Conservation (phyloP, 148 eudicot species). For the Fagopyrum homotropicum region DNA sequence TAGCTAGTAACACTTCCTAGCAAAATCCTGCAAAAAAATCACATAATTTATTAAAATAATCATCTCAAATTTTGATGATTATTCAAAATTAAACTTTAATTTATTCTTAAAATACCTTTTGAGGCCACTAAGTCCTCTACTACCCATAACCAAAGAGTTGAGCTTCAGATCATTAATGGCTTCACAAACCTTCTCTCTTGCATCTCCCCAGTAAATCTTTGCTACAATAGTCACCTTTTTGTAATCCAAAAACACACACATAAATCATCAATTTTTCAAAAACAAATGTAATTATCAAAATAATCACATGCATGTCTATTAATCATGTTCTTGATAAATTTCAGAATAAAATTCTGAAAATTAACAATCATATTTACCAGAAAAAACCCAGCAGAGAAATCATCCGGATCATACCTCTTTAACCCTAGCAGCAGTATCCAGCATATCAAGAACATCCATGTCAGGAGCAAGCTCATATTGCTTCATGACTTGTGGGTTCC, state of each 20-base stretch:
- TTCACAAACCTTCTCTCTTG: slow-evolving; percentile 70
- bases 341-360: too few relatives aligned
- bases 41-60: too few relatives aligned
- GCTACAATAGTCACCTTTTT: slow-evolving; percentile 47
- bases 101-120: slow-evolving; percentile 28
- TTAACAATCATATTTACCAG: background rate
- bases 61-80: too few relatives aligned
- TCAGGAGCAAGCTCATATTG: slow-evolving; percentile 57
- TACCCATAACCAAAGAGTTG: slow-evolving; percentile 83
- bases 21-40: slow-evolving; percentile 44
- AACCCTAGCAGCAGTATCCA: slow-evolving; percentile 66
- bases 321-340: too few relatives aligned
- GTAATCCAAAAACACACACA: too few relatives aligned
- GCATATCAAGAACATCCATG: slow-evolving; percentile 62
- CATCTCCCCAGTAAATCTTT: slow-evolving; percentile 88
- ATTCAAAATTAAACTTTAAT: too few relatives aligned
- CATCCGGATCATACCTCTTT: slow-evolving; percentile 46
- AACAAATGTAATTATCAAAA: too few relatives aligned
- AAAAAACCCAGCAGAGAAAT: background rate
- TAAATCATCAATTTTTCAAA: too few relatives aligned
- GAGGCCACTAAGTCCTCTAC: slow-evolving; percentile 67
- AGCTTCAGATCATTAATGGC: slow-evolving; percentile 60
- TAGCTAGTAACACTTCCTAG: slow-evolving; percentile 82
- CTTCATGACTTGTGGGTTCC: slow-evolving; percentile 61
- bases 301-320: too few relatives aligned